Percentiles rank a stretch among this genome's conserved stretches.
These are phyloP conservation scores for Lyophyllum semitale DNA, from an alignment of 768 basidiomycete species.

Conservation along the genomic window DNA sequence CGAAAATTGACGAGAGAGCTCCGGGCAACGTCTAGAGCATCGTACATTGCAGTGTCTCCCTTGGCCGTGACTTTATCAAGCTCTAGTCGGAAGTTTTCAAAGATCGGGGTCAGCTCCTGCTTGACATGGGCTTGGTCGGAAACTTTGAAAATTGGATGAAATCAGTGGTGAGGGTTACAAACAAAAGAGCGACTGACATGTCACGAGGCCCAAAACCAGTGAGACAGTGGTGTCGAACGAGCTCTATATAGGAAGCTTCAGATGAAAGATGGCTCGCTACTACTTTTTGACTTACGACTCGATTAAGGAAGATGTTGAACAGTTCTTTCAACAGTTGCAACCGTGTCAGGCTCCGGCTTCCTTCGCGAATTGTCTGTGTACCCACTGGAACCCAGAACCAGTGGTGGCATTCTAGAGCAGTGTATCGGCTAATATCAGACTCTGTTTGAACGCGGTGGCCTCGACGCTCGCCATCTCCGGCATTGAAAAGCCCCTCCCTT, in stretches of 20 bases:
- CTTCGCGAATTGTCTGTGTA: conserved; percentile 9
- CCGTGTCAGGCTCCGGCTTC: conserved; percentile 21
- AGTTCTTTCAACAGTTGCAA: conserved; percentile 26
- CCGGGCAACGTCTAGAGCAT: conserved; percentile 26
- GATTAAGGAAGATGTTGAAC: conserved; percentile 30
- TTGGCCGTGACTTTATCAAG: conserved; percentile 18
- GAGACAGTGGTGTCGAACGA: conserved; percentile 29
- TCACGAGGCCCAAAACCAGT: conserved; percentile 27
- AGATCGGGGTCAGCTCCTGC: conserved; percentile 26
- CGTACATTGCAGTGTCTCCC: conserved; percentile 28
- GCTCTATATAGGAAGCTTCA: conserved; percentile 16
- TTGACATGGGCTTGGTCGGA: conserved; percentile 18
- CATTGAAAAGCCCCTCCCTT: conserved; percentile 4
- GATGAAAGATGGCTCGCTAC: not conserved
- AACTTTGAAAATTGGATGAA: conserved; percentile 14
- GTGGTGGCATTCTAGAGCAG: not conserved
- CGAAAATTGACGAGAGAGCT: conserved; percentile 19
- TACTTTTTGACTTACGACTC: conserved; percentile 18
- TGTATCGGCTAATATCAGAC: not conserved
- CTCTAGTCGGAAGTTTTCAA: conserved; percentile 25
- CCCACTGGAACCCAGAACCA: conserved; percentile 2
- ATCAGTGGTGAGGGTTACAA: not conserved
- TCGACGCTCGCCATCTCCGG: conserved; percentile 3
- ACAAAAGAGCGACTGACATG: conserved; percentile 17
- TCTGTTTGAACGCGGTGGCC: not conserved